Evolutionary conservation across 1,139 yeast species (phyloP).

Genomic region (Taphrina populina): DNA sequence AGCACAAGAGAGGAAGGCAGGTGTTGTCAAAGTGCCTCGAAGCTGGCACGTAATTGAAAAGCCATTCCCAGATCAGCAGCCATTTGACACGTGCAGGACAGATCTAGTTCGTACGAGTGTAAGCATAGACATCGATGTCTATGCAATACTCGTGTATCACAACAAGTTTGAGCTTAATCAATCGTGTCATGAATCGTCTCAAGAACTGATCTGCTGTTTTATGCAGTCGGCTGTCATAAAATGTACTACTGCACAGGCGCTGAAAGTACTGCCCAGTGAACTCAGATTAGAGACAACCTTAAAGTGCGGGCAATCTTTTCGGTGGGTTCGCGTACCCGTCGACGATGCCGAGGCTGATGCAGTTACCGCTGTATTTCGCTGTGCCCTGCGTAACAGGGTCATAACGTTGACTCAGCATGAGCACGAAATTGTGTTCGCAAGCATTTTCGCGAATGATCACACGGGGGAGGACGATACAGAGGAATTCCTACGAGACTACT

Average conservation of each 20-base stretch:
- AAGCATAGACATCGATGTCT: no score
- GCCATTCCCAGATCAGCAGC: no score
- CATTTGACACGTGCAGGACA: no score
- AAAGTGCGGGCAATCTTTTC: slow-evolving; percentile 42
- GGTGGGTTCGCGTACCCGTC: slow-evolving; percentile 44
- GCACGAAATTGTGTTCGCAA: slow-evolving; percentile 32
- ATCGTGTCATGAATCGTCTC: no score
- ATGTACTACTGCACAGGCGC: neutral
- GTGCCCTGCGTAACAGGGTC: slow-evolving; percentile 45
- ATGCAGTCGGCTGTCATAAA: slow-evolving; percentile 5
- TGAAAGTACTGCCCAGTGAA: slow-evolving; percentile 9
- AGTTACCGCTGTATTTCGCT: slow-evolving; percentile 6
- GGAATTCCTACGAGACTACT: slow-evolving; percentile 62
- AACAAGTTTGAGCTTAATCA: no score
- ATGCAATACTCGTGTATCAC: no score
- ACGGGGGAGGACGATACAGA: slow-evolving; percentile 47
- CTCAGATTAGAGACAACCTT: slow-evolving; percentile 33
- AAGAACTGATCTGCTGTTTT: no score
- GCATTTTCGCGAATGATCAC: slow-evolving; percentile 26
- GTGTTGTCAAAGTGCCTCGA: no score
- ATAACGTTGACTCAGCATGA: slow-evolving; percentile 45
- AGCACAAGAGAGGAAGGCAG: no score
- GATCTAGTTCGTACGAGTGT: no score
- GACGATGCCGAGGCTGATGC: slow-evolving; percentile 44
- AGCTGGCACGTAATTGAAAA: no score